phyloP scores from a whole-genome alignment of 768 basidiomycete species.

The Termitomyces heimii region DNA sequence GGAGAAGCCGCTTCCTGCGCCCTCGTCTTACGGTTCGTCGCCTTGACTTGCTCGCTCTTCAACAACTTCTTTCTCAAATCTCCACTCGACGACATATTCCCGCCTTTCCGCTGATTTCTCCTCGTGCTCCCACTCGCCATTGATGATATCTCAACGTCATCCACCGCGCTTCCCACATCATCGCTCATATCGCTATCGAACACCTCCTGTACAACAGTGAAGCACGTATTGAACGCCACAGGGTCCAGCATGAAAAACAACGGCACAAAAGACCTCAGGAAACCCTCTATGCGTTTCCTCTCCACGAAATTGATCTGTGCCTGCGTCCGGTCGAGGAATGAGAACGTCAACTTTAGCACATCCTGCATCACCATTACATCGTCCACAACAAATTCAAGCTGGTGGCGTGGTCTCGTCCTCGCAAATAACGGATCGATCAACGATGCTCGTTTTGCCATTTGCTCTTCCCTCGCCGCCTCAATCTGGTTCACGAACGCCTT shows the following conservation, averaged over 20 bases:
- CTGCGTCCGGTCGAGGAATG: constrained; percentile 85
- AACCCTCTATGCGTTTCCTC: constrained; percentile 76
- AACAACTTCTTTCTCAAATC: constrained; percentile 76
- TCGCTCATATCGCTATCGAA: constrained; percentile 55
- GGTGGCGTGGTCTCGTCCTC: constrained; percentile 64
- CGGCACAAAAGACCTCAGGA: constrained; percentile 70
- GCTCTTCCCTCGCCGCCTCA: constrained; percentile 78
- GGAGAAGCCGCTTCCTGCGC: constrained; percentile 43
- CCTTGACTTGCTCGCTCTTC: constrained; percentile 81
- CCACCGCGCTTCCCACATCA: constrained; percentile 33
- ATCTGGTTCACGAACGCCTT: constrained; percentile 81
- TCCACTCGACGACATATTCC: constrained; percentile 31
- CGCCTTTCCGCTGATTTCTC: constrained; percentile 20
- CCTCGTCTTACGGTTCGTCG: constrained; percentile 52
- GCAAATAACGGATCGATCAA: constrained; percentile 50
- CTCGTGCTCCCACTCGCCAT: constrained; percentile 33
- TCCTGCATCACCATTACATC: constrained; percentile 81
- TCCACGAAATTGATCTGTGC: constrained; percentile 68
- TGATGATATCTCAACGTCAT: constrained; percentile 34
- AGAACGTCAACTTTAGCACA: constrained; percentile 80
- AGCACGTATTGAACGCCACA: constrained; percentile 62
- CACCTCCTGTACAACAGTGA: constrained; percentile 52
- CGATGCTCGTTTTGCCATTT: constrained; percentile 67
- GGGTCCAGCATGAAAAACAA: constrained; percentile 75
- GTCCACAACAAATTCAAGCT: constrained; percentile 73